Base-by-base conservation (phyloP, 805 yeast species). In the Teunomyces atbi region DNA sequence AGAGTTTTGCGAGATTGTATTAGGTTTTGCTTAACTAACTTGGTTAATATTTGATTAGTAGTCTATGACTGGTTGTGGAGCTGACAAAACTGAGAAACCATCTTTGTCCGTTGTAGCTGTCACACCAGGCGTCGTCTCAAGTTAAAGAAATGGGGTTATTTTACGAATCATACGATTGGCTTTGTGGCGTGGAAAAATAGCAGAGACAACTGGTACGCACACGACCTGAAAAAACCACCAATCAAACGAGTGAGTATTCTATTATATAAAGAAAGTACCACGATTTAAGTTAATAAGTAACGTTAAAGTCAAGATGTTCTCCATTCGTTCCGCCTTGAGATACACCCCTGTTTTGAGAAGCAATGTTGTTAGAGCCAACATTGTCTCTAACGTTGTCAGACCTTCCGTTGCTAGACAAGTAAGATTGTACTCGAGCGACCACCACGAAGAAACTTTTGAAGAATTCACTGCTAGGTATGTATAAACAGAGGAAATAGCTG, bases 391-490 rank as follows among this genome's bases (percentile, higher is more conserved):
- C 46, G 44, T 30, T 18, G 57, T 54, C 51, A 59, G 60, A 50
- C 52, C 61, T 27, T 49, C 47, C 42, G 48, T 59, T 49, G 50
- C 53, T 43, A 58, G 57, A 34, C 50, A 60, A 49, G 51, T 68
- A 42, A 82, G 97, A 82, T 76, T 76, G 61, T 90, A 87, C 79
- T 86, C 96, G 45, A 23, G 32, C 48, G 84, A 77, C 57, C 95
- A 88, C 66, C 88, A 84, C 56, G 96, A 88, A 68, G 97, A 90
- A 76, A 83, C 96, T 45, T 91, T 88, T 57, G 97, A 90, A 74
- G 97, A 91, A 76, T 90, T 89, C 79, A 89, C 96, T 45, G 78
- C 79, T 52, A 79, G 89, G 84, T 82, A 78, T 53, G 78, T 59
- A 48, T 34, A 29, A 32, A 28, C 13, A 23, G 11, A 23, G 11